Conservation (phyloP, 306 rosid genomes). For the Prunus campanulata region DNA sequence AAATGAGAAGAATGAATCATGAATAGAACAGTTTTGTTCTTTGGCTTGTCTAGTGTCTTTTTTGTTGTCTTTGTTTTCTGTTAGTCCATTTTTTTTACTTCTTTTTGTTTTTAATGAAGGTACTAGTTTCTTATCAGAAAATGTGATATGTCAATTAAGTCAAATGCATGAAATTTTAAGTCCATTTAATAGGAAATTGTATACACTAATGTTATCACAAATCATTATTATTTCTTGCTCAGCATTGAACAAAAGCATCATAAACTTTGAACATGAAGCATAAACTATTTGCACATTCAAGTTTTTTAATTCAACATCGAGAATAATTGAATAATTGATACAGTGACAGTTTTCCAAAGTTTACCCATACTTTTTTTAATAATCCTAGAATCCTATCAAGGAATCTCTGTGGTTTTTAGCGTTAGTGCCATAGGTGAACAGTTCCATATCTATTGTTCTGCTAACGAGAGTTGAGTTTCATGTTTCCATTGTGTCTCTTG, state of each 20-base stretch:
- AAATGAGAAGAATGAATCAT: not conserved
- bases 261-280: too few species aligned
- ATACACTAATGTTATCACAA: not conserved
- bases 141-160: not conserved
- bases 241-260: too few species aligned
- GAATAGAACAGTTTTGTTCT: not conserved
- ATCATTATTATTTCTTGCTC: not conserved
- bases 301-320: not conserved
- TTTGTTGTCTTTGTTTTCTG: not conserved
- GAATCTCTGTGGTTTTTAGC: not conserved
- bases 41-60: not conserved
- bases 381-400: too few species aligned
- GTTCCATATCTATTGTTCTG: not conserved
- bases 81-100: not conserved
- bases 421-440: not conserved
- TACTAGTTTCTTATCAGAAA: not conserved
- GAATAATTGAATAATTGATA: not conserved
- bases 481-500: slow-evolving; percentile 11
- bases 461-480: not conserved
- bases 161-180: not conserved
- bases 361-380: not conserved
- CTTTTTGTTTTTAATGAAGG: not conserved
- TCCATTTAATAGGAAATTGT: not conserved
- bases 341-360: not conserved
- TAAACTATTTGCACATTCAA: not conserved